phyloP scores from a whole-genome alignment of 176 grass and related monocot genomes.

The Oryza rufipogon region DNA sequence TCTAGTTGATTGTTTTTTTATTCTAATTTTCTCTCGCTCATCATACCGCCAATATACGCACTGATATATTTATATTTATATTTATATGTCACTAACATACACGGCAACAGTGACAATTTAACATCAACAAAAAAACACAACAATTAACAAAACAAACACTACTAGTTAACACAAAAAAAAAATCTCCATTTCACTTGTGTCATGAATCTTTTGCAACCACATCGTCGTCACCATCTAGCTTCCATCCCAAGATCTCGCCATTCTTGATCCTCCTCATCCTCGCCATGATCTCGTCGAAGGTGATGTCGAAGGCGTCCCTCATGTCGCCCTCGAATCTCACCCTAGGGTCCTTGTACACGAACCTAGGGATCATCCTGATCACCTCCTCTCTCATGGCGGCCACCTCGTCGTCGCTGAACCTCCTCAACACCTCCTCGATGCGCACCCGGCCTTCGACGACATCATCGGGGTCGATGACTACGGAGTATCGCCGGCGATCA shows the following conservation, averaged over 20 bases:
- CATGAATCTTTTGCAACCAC: constrained; percentile 17
- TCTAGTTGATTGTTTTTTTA: neutral
- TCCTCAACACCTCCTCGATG: constrained; percentile 60
- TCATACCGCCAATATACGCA: neutral
- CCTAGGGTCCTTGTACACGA: constrained; percentile 67
- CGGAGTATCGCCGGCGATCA: constrained; percentile 45
- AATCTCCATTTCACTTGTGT: neutral
- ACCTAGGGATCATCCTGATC: constrained; percentile 69
- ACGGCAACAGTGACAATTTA: neutral
- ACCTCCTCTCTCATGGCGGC: constrained; percentile 64
- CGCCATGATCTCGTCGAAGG: constrained; percentile 48
- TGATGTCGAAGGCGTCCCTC: constrained; percentile 66
- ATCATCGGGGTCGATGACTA: constrained; percentile 50
- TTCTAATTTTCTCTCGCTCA: neutral
- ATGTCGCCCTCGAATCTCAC: constrained; percentile 28
- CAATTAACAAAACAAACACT: neutral
- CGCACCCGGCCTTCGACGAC: constrained; percentile 51
- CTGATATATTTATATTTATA: constrained; percentile 1
- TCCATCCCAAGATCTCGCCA: constrained; percentile 6
- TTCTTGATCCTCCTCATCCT: constrained; percentile 62
- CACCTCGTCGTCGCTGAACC: constrained; percentile 56
- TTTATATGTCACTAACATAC: neutral
- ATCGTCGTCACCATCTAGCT: neutral
- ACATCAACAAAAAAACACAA: neutral
- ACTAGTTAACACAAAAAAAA: neutral